Conservation (phyloP, 1,284 basidiomycete genomes). For the Ceratobasidium theobromae region DNA sequence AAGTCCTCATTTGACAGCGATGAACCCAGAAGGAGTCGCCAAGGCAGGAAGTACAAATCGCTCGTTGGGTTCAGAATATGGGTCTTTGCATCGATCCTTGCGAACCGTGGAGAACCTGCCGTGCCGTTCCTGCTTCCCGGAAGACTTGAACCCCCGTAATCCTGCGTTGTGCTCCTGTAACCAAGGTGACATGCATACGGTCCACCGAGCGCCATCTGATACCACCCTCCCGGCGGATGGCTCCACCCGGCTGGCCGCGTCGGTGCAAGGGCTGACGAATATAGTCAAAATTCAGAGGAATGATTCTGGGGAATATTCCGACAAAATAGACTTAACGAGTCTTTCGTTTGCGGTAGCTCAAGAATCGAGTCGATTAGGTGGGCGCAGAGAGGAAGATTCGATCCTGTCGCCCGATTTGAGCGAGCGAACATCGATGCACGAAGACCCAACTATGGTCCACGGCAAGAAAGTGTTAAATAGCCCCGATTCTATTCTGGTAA, state of each 20-base stretch:
- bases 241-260: not conserved
- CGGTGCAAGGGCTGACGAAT: too few relatives aligned
- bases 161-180: too few relatives aligned
- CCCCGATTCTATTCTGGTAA: constrained; percentile 1
- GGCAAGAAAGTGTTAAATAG: not conserved
- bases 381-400: constrained; percentile 1
- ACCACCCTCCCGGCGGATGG: constrained; percentile 1
- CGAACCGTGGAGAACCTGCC: constrained; percentile 3
- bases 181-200: too few relatives aligned
- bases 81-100: not conserved
- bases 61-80: not conserved
- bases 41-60: not conserved
- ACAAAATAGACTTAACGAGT: not conserved
- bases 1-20: not conserved
- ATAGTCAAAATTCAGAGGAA: not conserved
- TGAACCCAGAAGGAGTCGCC: not conserved
- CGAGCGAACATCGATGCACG: not conserved
- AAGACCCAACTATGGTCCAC: not conserved
- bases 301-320: not conserved
- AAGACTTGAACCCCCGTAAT: constrained; percentile 14
- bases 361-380: not conserved
- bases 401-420: constrained; percentile 6
- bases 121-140: constrained; percentile 17
- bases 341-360: not conserved
- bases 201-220: constrained; percentile 3